These are phyloP conservation scores for Colletotrichum gloeosporioides DNA, from an alignment of 2,329 filamentous ascomycete species.

Conservation along the genomic window DNA sequence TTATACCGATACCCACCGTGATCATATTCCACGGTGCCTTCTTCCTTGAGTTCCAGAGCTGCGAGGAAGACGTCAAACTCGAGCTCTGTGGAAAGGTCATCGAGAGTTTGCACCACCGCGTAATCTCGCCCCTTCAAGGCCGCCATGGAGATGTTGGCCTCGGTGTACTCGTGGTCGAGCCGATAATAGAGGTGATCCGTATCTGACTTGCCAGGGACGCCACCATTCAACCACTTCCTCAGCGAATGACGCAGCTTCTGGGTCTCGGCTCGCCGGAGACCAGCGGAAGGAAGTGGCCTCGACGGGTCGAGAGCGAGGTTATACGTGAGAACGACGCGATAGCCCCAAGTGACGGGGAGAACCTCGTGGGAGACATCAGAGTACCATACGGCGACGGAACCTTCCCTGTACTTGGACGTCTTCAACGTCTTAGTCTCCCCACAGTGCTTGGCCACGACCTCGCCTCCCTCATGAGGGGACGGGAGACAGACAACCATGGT, in stretches of 20 bases:
- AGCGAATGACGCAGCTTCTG: conserved; percentile 26
- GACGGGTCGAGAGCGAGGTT: conserved; percentile 43
- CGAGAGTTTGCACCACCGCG: conserved; percentile 28
- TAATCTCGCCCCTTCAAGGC: conserved; percentile 33
- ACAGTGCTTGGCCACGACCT: conserved; percentile 42
- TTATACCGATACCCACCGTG: conserved; percentile 6
- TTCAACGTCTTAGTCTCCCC: conserved; percentile 34
- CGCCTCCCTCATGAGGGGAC: conserved; percentile 52
- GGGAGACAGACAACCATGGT: conserved; percentile 55
- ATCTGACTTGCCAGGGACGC: not conserved
- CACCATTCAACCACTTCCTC: conserved; percentile 28
- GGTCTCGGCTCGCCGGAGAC: not conserved
- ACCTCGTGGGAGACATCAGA: conserved; percentile 58
- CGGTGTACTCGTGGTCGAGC: conserved; percentile 38
- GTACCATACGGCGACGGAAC: conserved; percentile 45
- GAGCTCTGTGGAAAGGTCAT: conserved; percentile 26
- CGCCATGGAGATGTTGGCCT: conserved; percentile 32
- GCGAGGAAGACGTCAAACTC: conserved; percentile 37
- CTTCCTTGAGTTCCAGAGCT: conserved; percentile 33
- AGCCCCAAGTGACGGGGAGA: conserved; percentile 49
- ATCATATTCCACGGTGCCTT: conserved; percentile 17
- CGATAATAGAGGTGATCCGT: conserved; percentile 30
- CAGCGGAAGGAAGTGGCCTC: conserved; percentile 24
- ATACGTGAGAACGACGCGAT: conserved; percentile 57
- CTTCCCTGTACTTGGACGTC: conserved; percentile 26